A percentile compares a stretch with the other conserved stretches of the same genome.
Conservation (phyloP, 2,329 filamentous ascomycete genomes). For the Aspergillus nomiae region DNA sequence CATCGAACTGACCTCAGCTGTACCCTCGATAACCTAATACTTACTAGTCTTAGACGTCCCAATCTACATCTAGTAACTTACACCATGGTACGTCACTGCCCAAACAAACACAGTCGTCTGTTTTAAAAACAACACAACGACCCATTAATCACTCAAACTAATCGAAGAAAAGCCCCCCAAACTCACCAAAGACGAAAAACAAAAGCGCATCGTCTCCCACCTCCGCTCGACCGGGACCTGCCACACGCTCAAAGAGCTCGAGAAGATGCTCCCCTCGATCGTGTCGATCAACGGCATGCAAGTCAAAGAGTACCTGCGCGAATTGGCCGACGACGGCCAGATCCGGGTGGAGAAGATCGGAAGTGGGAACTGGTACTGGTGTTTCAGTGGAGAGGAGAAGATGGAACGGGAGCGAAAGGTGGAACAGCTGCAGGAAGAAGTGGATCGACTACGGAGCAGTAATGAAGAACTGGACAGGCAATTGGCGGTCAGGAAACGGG, state of each 20-base stretch:
- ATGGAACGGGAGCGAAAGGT: slow-evolving; percentile 44
- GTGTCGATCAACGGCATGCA: slow-evolving; percentile 67
- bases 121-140: not conserved
- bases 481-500: slow-evolving; percentile 39
- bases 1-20: not conserved
- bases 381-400: slow-evolving; percentile 62
- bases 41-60: not conserved
- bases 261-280: slow-evolving; percentile 63
- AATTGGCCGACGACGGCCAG: slow-evolving; percentile 61
- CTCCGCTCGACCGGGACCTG: slow-evolving; percentile 62
- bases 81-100: slow-evolving; percentile 7
- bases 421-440: slow-evolving; percentile 29
- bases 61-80: not conserved
- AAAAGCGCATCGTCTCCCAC: slow-evolving; percentile 59
- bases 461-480: slow-evolving; percentile 37
- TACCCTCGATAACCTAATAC: not conserved
- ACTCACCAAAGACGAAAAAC: slow-evolving; percentile 59
- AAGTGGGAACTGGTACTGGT: slow-evolving; percentile 73
- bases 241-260: slow-evolving; percentile 68
- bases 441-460: slow-evolving; percentile 30
- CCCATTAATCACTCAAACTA: not conserved
- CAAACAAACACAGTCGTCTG: not conserved
- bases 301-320: slow-evolving; percentile 67
- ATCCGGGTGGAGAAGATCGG: slow-evolving; percentile 70
- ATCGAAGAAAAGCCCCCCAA: slow-evolving; percentile 48